A percentile compares a stretch with the other conserved stretches of the same genome.
Evolutionary conservation across 345 rosid genomes (phyloP).

Genomic region (Xanthoceras sorbifolium): DNA sequence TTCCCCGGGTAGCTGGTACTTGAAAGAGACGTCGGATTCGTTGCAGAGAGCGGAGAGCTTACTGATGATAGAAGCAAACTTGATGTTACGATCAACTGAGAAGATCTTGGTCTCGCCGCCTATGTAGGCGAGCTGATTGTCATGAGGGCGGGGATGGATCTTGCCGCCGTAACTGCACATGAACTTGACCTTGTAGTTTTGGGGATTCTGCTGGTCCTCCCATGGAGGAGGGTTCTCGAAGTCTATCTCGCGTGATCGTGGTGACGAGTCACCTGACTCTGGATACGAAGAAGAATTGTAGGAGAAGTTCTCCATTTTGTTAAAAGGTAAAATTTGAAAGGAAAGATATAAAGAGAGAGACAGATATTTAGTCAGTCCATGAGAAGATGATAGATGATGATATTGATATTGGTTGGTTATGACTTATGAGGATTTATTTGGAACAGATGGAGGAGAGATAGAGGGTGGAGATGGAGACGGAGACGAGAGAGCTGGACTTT

Average conservation of each 20-base stretch:
- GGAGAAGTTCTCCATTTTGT: conserved; percentile 64
- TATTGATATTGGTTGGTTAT: background rate
- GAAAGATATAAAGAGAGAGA: background rate
- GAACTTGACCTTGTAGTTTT: conserved; percentile 64
- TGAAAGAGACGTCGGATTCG: conserved; percentile 56
- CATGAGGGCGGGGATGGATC: conserved; percentile 95
- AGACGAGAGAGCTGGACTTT: conserved; percentile 13
- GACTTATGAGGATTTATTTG: background rate
- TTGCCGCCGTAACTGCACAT: conserved; percentile 94
- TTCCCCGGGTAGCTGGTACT: conserved; percentile 95
- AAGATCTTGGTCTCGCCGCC: conserved; percentile 93
- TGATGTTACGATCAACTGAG: conserved; percentile 68
- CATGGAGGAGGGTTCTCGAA: conserved; percentile 77
- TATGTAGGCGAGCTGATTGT: conserved; percentile 80
- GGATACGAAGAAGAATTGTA: conserved; percentile 76
- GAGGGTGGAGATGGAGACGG: background rate
- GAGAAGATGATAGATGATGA: background rate
- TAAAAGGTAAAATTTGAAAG: background rate
- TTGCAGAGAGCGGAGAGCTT: conserved; percentile 63
- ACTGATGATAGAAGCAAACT: conserved; percentile 56
- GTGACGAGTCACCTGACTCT: conserved; percentile 88
- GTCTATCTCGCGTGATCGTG: conserved; percentile 93
- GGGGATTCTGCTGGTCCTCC: conserved; percentile 65
- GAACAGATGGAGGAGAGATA: conserved; percentile 1
- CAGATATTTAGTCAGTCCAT: conserved; percentile 7